A percentile compares a stretch with the other conserved stretches of the same genome.
These are phyloP conservation scores for Cucurbitaria berberidis DNA, from an alignment of 2,329 filamentous ascomycete species.

Conservation along the genomic window DNA sequence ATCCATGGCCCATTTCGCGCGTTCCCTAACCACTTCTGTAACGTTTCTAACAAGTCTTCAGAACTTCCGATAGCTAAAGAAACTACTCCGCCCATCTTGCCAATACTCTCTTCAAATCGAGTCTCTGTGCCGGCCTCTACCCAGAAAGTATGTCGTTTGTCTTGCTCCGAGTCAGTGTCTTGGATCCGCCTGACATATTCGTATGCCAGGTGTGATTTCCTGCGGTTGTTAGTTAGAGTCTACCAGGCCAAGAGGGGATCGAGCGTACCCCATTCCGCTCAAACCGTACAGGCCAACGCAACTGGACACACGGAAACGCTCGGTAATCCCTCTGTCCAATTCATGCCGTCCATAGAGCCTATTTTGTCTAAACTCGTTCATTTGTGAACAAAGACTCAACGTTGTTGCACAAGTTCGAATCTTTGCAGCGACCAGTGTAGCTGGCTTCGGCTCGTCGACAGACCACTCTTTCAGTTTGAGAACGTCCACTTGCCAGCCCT, in stretches of 20 bases:
- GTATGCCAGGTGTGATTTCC: neutral
- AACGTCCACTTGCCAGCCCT: neutral
- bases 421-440: too few relatives aligned
- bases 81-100: neutral
- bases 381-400: neutral
- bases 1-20: neutral
- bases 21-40: neutral
- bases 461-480: neutral
- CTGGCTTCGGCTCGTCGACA: neutral
- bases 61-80: too few relatives aligned
- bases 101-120: neutral
- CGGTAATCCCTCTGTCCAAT: neutral
- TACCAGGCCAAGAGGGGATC: neutral
- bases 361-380: neutral
- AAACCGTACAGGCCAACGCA: neutral
- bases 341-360: neutral
- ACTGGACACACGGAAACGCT: neutral
- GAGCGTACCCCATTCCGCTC: neutral
- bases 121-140: neutral
- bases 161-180: neutral
- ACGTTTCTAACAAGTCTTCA: neutral
- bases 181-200: neutral
- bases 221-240: neutral
- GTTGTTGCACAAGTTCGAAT: neutral
- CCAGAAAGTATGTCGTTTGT: slow-evolving; percentile 8